Conservation (phyloP, 1,284 basidiomycete species). For the Ustilago loliicola region DNA sequence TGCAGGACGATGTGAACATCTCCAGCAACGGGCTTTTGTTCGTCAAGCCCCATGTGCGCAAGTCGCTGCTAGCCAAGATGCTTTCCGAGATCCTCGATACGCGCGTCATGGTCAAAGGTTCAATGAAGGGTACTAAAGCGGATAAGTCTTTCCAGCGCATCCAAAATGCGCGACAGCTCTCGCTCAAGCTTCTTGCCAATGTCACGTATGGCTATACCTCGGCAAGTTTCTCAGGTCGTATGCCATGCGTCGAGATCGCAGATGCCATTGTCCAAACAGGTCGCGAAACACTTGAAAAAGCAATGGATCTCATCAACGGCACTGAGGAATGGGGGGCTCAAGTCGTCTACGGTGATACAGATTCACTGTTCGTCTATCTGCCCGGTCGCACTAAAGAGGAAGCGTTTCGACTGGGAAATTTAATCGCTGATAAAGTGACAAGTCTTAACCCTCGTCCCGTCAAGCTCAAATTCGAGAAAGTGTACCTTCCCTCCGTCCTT, state of each 20-base stretch:
- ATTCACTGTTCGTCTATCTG: conserved; percentile 91
- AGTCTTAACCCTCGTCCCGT: conserved; percentile 88
- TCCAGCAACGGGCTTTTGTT: conserved; percentile 92
- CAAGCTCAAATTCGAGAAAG: conserved; percentile 98
- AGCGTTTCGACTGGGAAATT: conserved; percentile 90
- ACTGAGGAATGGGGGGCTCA: conserved; percentile 82
- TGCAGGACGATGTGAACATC: conserved; percentile 32
- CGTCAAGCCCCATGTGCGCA: conserved; percentile 85
- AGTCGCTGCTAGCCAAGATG: conserved; percentile 90
- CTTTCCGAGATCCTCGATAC: conserved; percentile 91
- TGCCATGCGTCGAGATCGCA: conserved; percentile 98
- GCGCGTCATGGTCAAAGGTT: conserved; percentile 96
- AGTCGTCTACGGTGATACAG: conserved; percentile 98
- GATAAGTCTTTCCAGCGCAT: conserved; percentile 75
- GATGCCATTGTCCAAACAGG: conserved; percentile 98
- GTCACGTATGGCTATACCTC: conserved; percentile 87
- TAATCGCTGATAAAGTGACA: conserved; percentile 90
- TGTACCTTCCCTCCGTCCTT: conserved; percentile 91
- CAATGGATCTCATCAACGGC: conserved; percentile 83
- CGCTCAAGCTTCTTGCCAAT: conserved; percentile 68
- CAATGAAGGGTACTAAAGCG: conserved; percentile 84
- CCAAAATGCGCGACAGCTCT: conserved; percentile 66
- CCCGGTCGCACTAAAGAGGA: conserved; percentile 90
- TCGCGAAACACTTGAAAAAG: conserved; percentile 94
- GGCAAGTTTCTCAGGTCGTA: conserved; percentile 92